phyloP scores from a whole-genome alignment of 2,329 filamentous ascomycete species.

The Paracoccidioides lutzii region DNA sequence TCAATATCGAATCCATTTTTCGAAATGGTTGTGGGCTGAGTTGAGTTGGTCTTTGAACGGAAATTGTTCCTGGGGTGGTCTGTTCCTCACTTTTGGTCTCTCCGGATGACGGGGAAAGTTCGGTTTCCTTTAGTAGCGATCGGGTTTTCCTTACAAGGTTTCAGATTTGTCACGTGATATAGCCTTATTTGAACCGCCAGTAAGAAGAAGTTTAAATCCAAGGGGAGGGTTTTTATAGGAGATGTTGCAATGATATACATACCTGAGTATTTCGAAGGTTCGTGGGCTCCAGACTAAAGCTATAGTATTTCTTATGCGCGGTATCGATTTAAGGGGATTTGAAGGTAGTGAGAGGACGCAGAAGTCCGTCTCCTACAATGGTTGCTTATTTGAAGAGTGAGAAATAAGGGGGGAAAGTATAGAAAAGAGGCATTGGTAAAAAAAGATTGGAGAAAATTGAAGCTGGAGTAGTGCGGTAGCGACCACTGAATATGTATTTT shows the following conservation, averaged over 20 bases:
- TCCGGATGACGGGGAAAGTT: not conserved
- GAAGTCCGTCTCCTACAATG: not conserved
- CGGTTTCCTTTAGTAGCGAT: no score
- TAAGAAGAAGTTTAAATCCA: not conserved
- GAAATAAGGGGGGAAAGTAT: not conserved
- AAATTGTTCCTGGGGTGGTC: not conserved
- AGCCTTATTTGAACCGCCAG: not conserved
- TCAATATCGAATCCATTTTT: not conserved
- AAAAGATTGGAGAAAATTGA: not conserved
- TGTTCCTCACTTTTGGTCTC: not conserved
- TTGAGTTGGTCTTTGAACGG: not conserved
- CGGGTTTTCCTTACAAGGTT: not conserved
- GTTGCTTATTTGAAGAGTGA: not conserved
- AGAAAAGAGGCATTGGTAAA: not conserved
- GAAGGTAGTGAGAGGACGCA: not conserved
- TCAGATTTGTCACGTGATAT: not conserved
- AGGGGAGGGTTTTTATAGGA: not conserved
- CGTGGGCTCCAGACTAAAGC: no score
- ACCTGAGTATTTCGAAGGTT: no score
- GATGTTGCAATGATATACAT: not conserved
- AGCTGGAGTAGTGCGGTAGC: no score
- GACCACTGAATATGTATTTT: no score
- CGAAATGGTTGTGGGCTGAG: not conserved
- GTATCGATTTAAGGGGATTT: not conserved
- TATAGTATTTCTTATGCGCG: no score